Conservation (phyloP, 805 yeast species). For the Sungouiozyma ichnusensis region DNA sequence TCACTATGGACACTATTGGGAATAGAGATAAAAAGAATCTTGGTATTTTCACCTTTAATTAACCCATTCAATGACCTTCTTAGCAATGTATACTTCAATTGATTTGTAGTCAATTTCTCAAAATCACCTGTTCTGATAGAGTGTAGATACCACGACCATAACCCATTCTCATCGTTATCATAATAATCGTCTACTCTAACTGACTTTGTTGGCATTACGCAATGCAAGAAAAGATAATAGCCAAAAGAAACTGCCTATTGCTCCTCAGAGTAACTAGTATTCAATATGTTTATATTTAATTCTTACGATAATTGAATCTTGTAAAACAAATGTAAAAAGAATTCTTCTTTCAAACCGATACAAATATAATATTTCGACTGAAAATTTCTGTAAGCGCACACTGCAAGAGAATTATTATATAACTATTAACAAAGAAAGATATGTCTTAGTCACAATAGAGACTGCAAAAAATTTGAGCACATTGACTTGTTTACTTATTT, state of each 20-base stretch:
- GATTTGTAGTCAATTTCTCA: constrained; percentile 26
- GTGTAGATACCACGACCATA: constrained; percentile 32
- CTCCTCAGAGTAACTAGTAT: no score
- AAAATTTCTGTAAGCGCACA: no score
- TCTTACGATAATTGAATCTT: no score
- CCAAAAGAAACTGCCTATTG: no score
- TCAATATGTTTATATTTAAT: no score
- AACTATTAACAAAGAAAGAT: no score
- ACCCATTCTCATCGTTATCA: constrained; percentile 27
- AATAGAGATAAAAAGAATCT: constrained; percentile 25
- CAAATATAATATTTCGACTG: no score
- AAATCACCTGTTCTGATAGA: constrained; percentile 29
- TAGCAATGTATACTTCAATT: constrained; percentile 20
- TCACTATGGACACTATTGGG: constrained; percentile 26
- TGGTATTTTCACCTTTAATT: constrained; percentile 11
- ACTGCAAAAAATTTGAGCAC: neutral
- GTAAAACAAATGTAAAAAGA: no score
- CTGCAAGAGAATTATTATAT: no score
- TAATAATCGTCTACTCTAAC: constrained; percentile 24
- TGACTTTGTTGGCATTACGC: constrained; percentile 16
- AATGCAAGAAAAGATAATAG: no score
- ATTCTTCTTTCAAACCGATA: no score
- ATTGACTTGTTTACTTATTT: neutral
- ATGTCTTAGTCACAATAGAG: no score
- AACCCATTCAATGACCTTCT: constrained; percentile 22